Base-by-base conservation (phyloP, 768 basidiomycete species). In the Chiua virens region DNA sequence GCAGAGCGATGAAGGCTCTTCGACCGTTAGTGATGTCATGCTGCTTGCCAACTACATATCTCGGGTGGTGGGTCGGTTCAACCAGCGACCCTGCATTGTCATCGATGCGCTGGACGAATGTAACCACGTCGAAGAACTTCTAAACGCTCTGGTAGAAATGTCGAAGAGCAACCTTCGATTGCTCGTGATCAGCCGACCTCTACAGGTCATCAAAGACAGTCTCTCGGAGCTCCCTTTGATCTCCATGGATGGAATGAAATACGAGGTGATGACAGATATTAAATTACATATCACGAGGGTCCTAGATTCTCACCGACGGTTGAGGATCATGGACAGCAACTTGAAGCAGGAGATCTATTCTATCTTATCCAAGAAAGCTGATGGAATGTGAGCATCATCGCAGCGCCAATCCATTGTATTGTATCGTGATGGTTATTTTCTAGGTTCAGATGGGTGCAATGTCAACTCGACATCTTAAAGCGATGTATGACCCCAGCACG, bases 41-140 rank as follows among this genome's bases (percentile, higher is more conserved):
- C 20, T 39, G 5, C 53, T 55, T 25, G 34, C 47, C 22, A 30
- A 37, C 25, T 42, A 52, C n/a, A 17, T 59, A 5, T 55, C 56
- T 8, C 22, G 27, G 8, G 25, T 32, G 1, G 52, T 46, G 8
- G 36, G 34, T 14, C 10, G 5, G 10, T 36, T 50, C 18, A 14
- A 3, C 9, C 42, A n/a, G 3, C 49, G 17, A 5, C 61, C 56
- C 0, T 17, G 50, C 8, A 1, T 58, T 2, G 45, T 54, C 5
- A 40, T 62, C 1, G 60, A 62, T 20, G 61, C 52, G 0, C 35
- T 62, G 1, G 61, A 62, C 18, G 60, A 61, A 43, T 61, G 61
- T 32, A 25, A 37, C 18, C 48, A 57, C 5, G 3, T 58, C 7
- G 40, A 53, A 9, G n/a, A 22, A 0, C 45, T 57, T 14, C 25